Conservation (phyloP, 1,284 basidiomycete genomes). For the Fomitiporia mediterranea region DNA sequence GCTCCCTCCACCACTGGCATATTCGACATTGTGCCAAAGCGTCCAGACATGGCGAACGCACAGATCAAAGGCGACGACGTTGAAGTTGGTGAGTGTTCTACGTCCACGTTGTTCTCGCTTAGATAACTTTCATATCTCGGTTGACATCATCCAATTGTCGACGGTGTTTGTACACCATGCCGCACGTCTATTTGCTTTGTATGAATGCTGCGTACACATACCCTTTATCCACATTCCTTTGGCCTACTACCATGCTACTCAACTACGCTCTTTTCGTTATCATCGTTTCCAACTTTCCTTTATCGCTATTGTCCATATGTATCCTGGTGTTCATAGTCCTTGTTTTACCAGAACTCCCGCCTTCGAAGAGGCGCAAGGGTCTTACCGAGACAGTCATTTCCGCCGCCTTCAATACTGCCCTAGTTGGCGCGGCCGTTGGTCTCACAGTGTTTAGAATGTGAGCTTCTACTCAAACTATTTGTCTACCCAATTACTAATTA, state of each 20-base stretch:
- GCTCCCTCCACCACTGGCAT: slow-evolving; percentile 53
- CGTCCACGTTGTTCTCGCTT: slow-evolving; percentile 23
- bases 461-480: slow-evolving; percentile 29
- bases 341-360: slow-evolving; percentile 37
- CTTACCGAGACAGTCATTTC: slow-evolving; percentile 74
- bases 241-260: neutral
- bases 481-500: slow-evolving; percentile 25
- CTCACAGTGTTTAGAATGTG: slow-evolving; percentile 78
- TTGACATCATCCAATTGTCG: slow-evolving; percentile 3
- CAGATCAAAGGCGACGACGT: slow-evolving; percentile 34
- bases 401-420: slow-evolving; percentile 72
- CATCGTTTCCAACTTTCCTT: neutral
- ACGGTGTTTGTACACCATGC: slow-evolving; percentile 1
- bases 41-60: slow-evolving; percentile 40
- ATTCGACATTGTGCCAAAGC: slow-evolving; percentile 61
- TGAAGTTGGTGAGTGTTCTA: slow-evolving; percentile 47
- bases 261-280: neutral
- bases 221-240: neutral
- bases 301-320: neutral
- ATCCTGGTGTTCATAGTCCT: slow-evolving; percentile 11
- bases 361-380: slow-evolving; percentile 56
- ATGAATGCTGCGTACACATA: neutral
- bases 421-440: slow-evolving; percentile 78
- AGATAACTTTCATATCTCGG: slow-evolving; percentile 20
- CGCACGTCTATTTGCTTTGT: slow-evolving; percentile 1